These are phyloP conservation scores for Senna siamea DNA, from an alignment of 306 rosid genomes.

Conservation along the genomic window DNA sequence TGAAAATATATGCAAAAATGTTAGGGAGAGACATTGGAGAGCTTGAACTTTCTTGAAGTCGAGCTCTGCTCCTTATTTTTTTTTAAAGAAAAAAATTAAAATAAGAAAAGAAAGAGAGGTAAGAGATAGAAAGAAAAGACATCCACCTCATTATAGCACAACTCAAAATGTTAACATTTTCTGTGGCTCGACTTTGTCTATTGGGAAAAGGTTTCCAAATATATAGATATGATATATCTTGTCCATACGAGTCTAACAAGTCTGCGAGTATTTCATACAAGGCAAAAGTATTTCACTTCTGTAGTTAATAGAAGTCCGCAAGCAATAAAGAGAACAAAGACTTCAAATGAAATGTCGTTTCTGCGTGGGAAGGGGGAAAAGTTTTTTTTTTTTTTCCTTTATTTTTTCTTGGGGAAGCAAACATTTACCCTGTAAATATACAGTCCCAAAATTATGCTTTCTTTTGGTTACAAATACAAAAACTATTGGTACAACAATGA, in stretches of 20 bases:
- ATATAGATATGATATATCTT: background rate
- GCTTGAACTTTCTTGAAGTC: too few relatives aligned
- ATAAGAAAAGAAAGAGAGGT: too few relatives aligned
- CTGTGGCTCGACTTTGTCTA: background rate
- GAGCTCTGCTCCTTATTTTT: too few relatives aligned
- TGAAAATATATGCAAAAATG: too few relatives aligned
- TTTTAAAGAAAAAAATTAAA: too few relatives aligned
- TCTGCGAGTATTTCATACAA: conserved; percentile 27
- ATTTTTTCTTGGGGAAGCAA: too few relatives aligned
- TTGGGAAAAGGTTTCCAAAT: conserved; percentile 5
- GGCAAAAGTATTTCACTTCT: conserved; percentile 13
- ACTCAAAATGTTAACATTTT: background rate
- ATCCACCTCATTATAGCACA: too few relatives aligned
- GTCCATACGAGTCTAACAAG: background rate
- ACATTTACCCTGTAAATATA: conserved; percentile 32
- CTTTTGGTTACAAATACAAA: conserved; percentile 17
- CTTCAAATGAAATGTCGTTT: conserved; percentile 10
- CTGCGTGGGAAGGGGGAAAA: background rate
- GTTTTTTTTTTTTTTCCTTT: too few relatives aligned
- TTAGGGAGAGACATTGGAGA: too few relatives aligned
- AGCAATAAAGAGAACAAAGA: conserved; percentile 23
- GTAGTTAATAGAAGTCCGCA: conserved; percentile 2
- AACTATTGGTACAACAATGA: conserved; percentile 37
- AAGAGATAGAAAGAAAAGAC: too few relatives aligned
- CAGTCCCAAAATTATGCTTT: conserved; percentile 30